Percentiles rank a stretch among this genome's conserved stretches.
phyloP scores from a whole-genome alignment of 1,284 basidiomycete genomes.

The Erythrobasidium hasegawianum region DNA sequence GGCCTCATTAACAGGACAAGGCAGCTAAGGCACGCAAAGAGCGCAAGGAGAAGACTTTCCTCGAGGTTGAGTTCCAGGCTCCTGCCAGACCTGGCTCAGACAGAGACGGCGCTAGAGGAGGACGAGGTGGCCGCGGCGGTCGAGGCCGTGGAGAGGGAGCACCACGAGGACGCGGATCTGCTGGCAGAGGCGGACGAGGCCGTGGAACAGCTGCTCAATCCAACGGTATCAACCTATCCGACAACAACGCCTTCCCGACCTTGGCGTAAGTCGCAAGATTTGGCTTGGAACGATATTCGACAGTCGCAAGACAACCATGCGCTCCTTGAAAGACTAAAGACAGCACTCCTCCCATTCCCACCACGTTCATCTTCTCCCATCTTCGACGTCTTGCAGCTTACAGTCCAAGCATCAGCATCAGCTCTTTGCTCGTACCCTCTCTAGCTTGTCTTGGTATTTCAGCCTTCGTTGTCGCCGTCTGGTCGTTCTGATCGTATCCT shows the following conservation, averaged over 20 bases:
- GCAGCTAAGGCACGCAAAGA: constrained; percentile 29
- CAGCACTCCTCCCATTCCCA: no score
- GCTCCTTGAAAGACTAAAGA: no score
- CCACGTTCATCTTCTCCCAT: no score
- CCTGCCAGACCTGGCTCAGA: constrained; percentile 21
- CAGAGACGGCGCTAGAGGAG: constrained; percentile 26
- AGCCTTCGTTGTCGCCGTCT: background rate
- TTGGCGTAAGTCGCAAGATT: constrained; percentile 29
- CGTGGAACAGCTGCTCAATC: constrained; percentile 12
- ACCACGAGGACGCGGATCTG: constrained; percentile 37
- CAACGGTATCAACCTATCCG: constrained; percentile 35
- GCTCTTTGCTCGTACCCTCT: no score
- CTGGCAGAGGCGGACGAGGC: constrained; percentile 38
- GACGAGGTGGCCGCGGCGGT: constrained; percentile 35
- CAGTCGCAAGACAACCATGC: no score
- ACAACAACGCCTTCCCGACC: constrained; percentile 38
- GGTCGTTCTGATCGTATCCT: background rate
- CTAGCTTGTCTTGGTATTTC: no score
- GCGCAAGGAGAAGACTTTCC: constrained; percentile 44
- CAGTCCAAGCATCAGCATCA: no score
- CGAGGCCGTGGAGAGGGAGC: constrained; percentile 36
- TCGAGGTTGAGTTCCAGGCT: constrained; percentile 43
- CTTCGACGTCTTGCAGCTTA: no score
- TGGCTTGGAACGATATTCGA: no score
- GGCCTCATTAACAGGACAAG: constrained; percentile 38